A percentile compares a stretch with the other conserved stretches of the same genome.
Evolutionary conservation across 2,329 filamentous ascomycete species (phyloP).

Genomic region (Botrytis sinoallii): DNA sequence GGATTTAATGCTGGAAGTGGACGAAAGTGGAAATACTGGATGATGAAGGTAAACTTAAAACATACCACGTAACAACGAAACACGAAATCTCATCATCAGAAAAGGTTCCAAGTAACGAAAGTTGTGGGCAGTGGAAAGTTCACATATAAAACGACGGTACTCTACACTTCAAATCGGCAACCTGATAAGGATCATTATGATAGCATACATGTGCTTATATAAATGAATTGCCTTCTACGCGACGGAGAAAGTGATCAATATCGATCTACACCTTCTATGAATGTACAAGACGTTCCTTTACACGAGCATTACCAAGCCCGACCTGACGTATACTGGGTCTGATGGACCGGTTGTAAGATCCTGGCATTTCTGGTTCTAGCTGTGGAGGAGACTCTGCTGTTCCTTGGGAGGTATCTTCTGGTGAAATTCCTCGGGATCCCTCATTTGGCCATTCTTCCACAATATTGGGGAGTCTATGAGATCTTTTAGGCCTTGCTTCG

Average conservation of each 20-base stretch:
- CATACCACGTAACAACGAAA: not conserved
- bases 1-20: slow-evolving; percentile 60
- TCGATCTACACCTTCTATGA: not conserved
- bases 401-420: not conserved
- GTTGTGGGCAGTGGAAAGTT: not conserved
- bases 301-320: slow-evolving; percentile 10
- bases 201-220: not conserved
- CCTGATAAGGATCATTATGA: not conserved
- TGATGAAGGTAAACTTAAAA: slow-evolving; percentile 16
- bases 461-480: not conserved
- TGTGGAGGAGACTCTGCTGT: not conserved
- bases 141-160: not conserved
- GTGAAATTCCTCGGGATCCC: not conserved
- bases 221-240: not conserved
- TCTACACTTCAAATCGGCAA: not conserved
- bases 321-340: not conserved
- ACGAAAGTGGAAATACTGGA: slow-evolving; percentile 23
- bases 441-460: not conserved
- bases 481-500: not conserved
- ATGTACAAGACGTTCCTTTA: not conserved
- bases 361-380: not conserved
- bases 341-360: not conserved
- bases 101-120: not conserved
- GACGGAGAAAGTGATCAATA: not conserved
- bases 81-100: not conserved